Conservation (phyloP, 495 filamentous ascomycete genomes). For the Lasiosphaeria miniovina region DNA sequence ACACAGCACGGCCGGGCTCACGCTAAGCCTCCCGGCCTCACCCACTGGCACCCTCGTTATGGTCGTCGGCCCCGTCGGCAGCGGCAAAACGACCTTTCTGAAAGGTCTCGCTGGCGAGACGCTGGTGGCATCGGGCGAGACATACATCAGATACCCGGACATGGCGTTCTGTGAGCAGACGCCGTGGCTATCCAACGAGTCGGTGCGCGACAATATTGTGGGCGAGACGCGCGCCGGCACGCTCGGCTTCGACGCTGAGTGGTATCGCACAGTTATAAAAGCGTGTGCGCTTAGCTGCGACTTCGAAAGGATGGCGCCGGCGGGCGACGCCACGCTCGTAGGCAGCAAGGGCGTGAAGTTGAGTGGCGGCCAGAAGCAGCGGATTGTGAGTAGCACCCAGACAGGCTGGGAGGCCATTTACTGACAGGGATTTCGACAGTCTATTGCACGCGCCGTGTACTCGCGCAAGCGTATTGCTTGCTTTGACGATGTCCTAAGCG, state of each 20-base stretch:
- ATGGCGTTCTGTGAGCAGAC: neutral
- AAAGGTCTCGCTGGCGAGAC: too few relatives aligned
- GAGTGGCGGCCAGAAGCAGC: slow-evolving; percentile 64
- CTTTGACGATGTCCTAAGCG: slow-evolving; percentile 40
- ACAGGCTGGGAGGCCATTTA: neutral
- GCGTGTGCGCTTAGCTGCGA: slow-evolving; percentile 61
- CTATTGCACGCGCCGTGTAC: slow-evolving; percentile 25
- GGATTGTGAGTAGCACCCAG: slow-evolving; percentile 36
- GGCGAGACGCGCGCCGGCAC: neutral
- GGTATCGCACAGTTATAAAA: slow-evolving; percentile 16
- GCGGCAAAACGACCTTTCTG: too few relatives aligned
- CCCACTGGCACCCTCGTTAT: too few relatives aligned
- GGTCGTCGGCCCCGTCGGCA: too few relatives aligned
- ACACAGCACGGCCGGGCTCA: too few relatives aligned
- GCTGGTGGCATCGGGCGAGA: neutral
- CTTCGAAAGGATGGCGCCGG: slow-evolving; percentile 41
- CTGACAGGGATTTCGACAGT: neutral
- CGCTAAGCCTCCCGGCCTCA: too few relatives aligned
- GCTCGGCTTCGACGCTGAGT: neutral
- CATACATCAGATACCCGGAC: neutral
- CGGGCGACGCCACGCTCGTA: slow-evolving; percentile 59
- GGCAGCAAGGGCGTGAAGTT: slow-evolving; percentile 62
- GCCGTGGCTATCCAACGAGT: slow-evolving; percentile 1
- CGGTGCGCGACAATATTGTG: neutral
- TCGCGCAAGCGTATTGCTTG: slow-evolving; percentile 18